Evolutionary conservation across 208 protist species (phyloP), one percentile per base, ranked within the genome.

Genomic region (Lotmaria passim): DNA sequence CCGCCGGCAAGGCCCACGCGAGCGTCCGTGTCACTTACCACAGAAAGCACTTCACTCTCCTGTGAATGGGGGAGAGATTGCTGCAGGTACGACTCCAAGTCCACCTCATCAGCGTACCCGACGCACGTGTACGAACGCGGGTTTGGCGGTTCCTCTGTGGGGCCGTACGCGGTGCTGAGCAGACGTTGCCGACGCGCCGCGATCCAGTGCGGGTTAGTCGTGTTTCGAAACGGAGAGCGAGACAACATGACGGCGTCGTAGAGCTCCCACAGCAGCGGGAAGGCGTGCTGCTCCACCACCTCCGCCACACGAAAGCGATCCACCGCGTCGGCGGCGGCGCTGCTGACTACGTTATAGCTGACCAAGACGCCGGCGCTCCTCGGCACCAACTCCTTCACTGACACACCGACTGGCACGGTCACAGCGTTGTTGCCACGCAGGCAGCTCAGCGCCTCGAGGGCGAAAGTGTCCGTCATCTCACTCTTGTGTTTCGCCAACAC

Each of bases 201-300:
- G 6, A 64, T 31, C 24, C 61, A 48, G 53, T 51, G 19, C 10
- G 44, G 33, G 26, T 69, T 69, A 7, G 39, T 58, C 12, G 17
- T 61, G 11, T 57, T 19, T 21, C 19, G 43, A 28, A 52, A 61
- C 6, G 41, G 47, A 3, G 59, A 38, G 4, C 30, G 48, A 5
- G 56, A 31, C 33, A 62, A 7, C 34, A 73, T 66, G 15, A 79
- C 41, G 7, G 26, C 28, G 41, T 76, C 60, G 50, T 85, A 75
- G 28, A 85, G 34, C 39, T 61, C 59, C 80, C 75, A 78, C 38
- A 85, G 36, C 19, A 69, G 58, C 7, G 76, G 66, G 44, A 77
- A 85, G 26, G 59, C 10, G 62, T 76, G 59, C 30, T 64, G 48
- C 36, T 64, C 44, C n/a, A 81, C 41, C 31, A 31, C 51, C 4